Evolutionary conservation across 768 basidiomycete genomes (phyloP).

Genomic region (Russula lepida): DNA sequence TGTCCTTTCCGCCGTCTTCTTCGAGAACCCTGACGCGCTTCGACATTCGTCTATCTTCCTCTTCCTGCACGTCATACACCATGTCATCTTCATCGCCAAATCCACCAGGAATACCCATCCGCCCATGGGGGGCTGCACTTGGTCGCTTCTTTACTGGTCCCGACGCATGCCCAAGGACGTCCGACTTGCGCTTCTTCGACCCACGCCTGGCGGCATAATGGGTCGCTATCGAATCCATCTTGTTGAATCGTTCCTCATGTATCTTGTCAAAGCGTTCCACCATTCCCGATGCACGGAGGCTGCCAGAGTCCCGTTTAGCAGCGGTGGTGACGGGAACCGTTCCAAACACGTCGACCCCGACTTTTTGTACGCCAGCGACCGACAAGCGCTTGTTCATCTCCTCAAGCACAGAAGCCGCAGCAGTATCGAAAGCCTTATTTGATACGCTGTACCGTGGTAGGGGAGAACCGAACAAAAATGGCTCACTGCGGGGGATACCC

Average conservation of each 20-base stretch:
- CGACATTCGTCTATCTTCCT: slow-evolving; percentile 33
- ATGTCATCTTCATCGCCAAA: slow-evolving; percentile 47
- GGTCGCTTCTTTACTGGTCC: slow-evolving; percentile 24
- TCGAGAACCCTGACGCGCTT: slow-evolving; percentile 39
- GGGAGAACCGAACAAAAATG: slow-evolving; percentile 76
- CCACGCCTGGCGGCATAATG: slow-evolving; percentile 41
- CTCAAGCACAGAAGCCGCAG: slow-evolving; percentile 62
- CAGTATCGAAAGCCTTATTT: slow-evolving; percentile 56
- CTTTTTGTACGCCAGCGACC: slow-evolving; percentile 44
- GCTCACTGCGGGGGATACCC: slow-evolving; percentile 30
- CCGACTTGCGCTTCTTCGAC: slow-evolving; percentile 43
- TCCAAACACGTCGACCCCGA: slow-evolving; percentile 39
- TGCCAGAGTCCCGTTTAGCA: not conserved
- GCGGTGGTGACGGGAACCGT: slow-evolving; percentile 19
- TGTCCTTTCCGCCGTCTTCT: slow-evolving; percentile 28
- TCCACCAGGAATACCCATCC: slow-evolving; percentile 43
- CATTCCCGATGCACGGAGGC: not conserved
- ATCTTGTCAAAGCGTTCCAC: slow-evolving; percentile 42
- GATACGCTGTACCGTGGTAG: slow-evolving; percentile 53
- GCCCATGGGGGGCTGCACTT: slow-evolving; percentile 34
- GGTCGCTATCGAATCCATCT: slow-evolving; percentile 68
- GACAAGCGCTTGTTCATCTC: slow-evolving; percentile 75
- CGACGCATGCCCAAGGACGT: slow-evolving; percentile 36
- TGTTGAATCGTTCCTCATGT: slow-evolving; percentile 58
- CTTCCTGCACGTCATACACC: slow-evolving; percentile 29